A percentile compares a stretch with the other conserved stretches of the same genome.
Conservation (phyloP, 1,139 yeast species). For the Arxiozyma bovina region DNA sequence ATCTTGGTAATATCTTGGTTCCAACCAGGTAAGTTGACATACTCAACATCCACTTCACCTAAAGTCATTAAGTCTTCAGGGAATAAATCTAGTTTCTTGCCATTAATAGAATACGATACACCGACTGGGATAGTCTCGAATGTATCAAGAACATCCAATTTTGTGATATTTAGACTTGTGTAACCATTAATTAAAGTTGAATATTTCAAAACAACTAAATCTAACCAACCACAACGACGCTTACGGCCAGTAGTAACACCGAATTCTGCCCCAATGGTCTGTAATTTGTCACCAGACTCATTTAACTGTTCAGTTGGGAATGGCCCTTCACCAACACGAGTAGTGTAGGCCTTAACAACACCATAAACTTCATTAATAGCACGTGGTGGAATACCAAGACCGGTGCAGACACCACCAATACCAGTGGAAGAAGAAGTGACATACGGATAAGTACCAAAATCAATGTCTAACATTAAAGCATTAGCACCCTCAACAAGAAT, state of each 20-base stretch:
- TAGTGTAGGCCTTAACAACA: slow-evolving; percentile 96
- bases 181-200: slow-evolving; percentile 89
- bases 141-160: slow-evolving; percentile 86
- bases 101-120: slow-evolving; percentile 69
- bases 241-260: slow-evolving; percentile 99
- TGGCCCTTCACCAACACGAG: slow-evolving; percentile 99
- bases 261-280: slow-evolving; percentile 84
- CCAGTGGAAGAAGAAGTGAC: slow-evolving; percentile 95
- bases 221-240: slow-evolving; percentile 99
- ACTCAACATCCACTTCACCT: slow-evolving; percentile 85
- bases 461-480: slow-evolving; percentile 94
- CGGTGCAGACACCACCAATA: slow-evolving; percentile 96
- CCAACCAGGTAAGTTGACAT: slow-evolving; percentile 93
- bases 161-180: slow-evolving; percentile 88
- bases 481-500: slow-evolving; percentile 96
- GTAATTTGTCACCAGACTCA: slow-evolving; percentile 76
- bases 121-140: slow-evolving; percentile 84
- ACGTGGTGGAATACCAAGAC: slow-evolving; percentile 89
- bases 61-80: slow-evolving; percentile 83
- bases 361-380: slow-evolving; percentile 77
- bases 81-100: slow-evolving; percentile 66
- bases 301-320: slow-evolving; percentile 97
- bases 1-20: slow-evolving; percentile 69
- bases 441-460: slow-evolving; percentile 96
- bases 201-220: slow-evolving; percentile 86